These are phyloP conservation scores for Botrytis medusae DNA, from an alignment of 2,329 filamentous ascomycete genomes.

Conservation along the genomic window DNA sequence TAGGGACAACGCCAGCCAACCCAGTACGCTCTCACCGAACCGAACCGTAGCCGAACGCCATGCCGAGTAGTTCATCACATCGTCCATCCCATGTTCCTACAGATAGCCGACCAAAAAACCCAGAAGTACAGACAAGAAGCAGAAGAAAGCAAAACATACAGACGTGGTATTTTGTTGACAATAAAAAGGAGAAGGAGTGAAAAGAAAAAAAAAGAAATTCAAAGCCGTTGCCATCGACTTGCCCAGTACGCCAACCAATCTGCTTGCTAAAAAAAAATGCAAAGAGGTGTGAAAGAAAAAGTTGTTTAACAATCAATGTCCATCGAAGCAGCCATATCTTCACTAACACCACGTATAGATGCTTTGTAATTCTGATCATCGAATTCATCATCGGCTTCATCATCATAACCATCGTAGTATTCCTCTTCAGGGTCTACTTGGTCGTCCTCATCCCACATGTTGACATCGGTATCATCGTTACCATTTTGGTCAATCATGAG, in stretches of 20 bases:
- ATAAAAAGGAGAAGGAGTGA: not conserved
- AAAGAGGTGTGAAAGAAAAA: constrained; percentile 9
- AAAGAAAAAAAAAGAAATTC: constrained; percentile 1
- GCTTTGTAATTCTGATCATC: constrained; percentile 46
- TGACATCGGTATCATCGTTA: constrained; percentile 44
- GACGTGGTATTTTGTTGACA: constrained; percentile 1
- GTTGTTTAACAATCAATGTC: constrained; percentile 50
- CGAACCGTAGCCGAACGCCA: constrained; percentile 22
- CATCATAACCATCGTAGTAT: constrained; percentile 42
- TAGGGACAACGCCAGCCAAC: constrained; percentile 22
- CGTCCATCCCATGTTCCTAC: constrained; percentile 23
- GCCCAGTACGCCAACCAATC: constrained; percentile 18
- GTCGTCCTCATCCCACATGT: constrained; percentile 45
- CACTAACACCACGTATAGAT: constrained; percentile 57
- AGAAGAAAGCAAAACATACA: constrained; percentile 7
- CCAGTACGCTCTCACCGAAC: constrained; percentile 24
- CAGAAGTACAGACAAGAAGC: constrained; percentile 24
- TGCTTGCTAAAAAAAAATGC: not conserved
- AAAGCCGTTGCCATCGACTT: constrained; percentile 25
- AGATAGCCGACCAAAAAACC: constrained; percentile 11
- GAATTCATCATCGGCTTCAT: constrained; percentile 40
- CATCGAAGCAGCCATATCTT: constrained; percentile 63
- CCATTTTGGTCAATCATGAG: constrained; percentile 44
- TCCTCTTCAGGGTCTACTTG: constrained; percentile 47
- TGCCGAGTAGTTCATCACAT: constrained; percentile 16